phyloP scores from a whole-genome alignment of 2,329 filamentous ascomycete genomes.

The Fusarium sp. region DNA sequence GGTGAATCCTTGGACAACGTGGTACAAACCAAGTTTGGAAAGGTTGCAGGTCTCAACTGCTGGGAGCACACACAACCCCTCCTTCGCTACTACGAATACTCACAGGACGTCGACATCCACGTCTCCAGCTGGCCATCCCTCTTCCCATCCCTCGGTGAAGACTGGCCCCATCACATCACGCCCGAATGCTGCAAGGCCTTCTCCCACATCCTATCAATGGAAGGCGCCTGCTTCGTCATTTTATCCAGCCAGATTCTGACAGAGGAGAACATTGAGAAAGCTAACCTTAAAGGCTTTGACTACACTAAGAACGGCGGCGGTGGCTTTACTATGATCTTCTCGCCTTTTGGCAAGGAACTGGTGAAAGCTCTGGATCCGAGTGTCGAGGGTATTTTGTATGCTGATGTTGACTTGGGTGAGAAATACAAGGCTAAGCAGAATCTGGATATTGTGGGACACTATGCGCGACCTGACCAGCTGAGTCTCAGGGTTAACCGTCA shows the following conservation, averaged over 20 bases:
- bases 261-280: conserved; percentile 50
- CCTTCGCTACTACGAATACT: conserved; percentile 15
- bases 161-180: conserved; percentile 44
- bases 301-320: conserved; percentile 38
- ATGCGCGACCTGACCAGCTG: conserved; percentile 53
- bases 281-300: conserved; percentile 48
- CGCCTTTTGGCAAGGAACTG: conserved; percentile 47
- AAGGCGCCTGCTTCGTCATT: conserved; percentile 65
- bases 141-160: background rate
- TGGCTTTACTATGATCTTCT: conserved; percentile 49
- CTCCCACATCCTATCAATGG: conserved; percentile 66
- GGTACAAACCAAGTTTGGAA: background rate
- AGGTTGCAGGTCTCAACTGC: conserved; percentile 58
- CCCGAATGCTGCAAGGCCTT: conserved; percentile 48
- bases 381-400: conserved; percentile 52
- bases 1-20: background rate
- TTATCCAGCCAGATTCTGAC: conserved; percentile 62
- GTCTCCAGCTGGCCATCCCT: conserved; percentile 18
- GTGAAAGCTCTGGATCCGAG: conserved; percentile 43
- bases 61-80: conserved; percentile 48
- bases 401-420: conserved; percentile 51
- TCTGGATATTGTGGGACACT: conserved; percentile 51
- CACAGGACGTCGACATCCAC: conserved; percentile 17
- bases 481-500: conserved; percentile 45
- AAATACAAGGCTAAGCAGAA: conserved; percentile 46